phyloP scores from a whole-genome alignment of 805 yeast species.

The Candida ipomoeae region DNA sequence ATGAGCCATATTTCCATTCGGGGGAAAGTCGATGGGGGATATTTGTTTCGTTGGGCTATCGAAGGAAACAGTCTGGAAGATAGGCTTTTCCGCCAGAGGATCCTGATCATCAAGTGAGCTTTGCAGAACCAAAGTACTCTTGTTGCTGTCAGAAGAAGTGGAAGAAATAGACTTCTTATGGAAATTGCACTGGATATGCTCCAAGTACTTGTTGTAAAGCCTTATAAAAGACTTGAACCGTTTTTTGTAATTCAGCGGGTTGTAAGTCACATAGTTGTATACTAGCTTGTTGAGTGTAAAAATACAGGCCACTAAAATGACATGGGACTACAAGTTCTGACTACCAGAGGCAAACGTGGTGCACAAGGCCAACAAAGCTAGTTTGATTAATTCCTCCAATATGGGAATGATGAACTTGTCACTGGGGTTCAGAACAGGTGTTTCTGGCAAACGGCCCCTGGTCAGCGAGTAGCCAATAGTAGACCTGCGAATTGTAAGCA shows the following conservation, averaged over 20 bases:
- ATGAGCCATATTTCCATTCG: constrained; percentile 4
- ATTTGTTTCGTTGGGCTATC: background rate
- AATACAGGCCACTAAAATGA: constrained; percentile 4
- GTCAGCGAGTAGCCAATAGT: background rate
- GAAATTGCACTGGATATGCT: background rate
- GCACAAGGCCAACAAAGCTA: constrained; percentile 2
- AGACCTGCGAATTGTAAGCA: constrained; percentile 8
- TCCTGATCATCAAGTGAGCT: background rate
- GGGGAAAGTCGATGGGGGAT: background rate
- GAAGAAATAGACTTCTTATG: constrained; percentile 2
- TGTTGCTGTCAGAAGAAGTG: background rate
- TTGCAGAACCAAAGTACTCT: background rate
- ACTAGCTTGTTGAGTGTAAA: constrained; percentile 12
- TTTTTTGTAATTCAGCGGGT: constrained; percentile 9
- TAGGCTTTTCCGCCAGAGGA: constrained; percentile 4
- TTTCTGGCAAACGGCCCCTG: constrained; percentile 10
- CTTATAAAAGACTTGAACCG: constrained; percentile 8
- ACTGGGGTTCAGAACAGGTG: constrained; percentile 1
- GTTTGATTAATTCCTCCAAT: constrained; percentile 8
- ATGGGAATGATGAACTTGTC: constrained; percentile 12
- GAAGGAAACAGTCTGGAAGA: constrained; percentile 12
- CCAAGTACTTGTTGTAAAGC: constrained; percentile 5
- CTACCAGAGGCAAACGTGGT: background rate
- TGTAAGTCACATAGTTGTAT: constrained; percentile 8
- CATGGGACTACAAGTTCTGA: constrained; percentile 1